A percentile compares a stretch with the other conserved stretches of the same genome.
Conservation (phyloP, 371 early-diverging fungal species). For the Lichtheimia ornata region DNA sequence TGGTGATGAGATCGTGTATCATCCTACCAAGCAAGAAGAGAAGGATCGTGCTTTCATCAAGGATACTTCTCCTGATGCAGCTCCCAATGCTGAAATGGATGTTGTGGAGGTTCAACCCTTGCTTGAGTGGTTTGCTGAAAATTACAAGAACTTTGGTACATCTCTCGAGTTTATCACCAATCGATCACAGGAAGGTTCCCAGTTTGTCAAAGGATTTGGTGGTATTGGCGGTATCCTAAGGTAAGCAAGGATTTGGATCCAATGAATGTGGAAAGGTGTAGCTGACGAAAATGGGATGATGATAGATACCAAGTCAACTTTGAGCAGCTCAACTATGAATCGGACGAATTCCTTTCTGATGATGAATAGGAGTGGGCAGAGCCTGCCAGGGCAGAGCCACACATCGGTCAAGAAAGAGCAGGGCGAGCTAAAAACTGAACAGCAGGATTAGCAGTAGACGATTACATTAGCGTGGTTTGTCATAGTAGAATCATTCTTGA, state of each 20-base stretch:
- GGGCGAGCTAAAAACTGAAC: too few relatives aligned
- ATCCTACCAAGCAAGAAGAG: conserved; percentile 73
- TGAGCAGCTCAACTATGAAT: conserved; percentile 60
- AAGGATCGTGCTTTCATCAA: conserved; percentile 68
- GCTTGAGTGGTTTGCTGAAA: conserved; percentile 99
- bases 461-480: too few relatives aligned
- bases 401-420: too few relatives aligned
- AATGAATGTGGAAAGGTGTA: not conserved
- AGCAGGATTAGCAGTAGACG: too few relatives aligned
- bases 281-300: too few relatives aligned
- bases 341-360: conserved; percentile 53
- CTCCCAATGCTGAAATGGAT: conserved; percentile 67
- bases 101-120: conserved; percentile 78
- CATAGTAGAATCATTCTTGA: too few relatives aligned
- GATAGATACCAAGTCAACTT: conserved; percentile 92
- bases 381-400: too few relatives aligned
- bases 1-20: conserved; percentile 63
- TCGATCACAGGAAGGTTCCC: conserved; percentile 97
- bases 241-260: conserved; percentile 1
- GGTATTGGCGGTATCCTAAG: conserved; percentile 92
- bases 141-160: conserved; percentile 96
- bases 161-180: conserved; percentile 97
- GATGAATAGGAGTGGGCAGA: conserved; percentile 16
- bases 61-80: conserved; percentile 84
- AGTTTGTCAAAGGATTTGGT: conserved; percentile 99